A percentile compares a stretch with the other conserved stretches of the same genome.
Conservation (phyloP, 2,329 filamentous ascomycete genomes). For the Trichoderma arundinaceum region DNA sequence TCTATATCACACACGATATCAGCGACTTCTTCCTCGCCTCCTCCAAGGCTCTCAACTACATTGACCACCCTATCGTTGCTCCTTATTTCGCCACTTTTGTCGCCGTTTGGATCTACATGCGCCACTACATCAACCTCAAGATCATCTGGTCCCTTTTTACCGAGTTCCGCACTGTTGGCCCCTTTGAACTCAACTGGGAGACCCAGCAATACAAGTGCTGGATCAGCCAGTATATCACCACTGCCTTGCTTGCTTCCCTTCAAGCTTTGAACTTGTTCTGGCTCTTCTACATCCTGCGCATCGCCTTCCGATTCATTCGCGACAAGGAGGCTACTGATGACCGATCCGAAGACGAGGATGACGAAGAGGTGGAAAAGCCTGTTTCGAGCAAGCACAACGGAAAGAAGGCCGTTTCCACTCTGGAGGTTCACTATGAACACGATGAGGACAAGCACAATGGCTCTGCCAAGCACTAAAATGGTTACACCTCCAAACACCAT, state of each 20-base stretch:
- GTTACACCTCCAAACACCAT: background rate
- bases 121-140: conserved; percentile 81
- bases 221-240: conserved; percentile 71
- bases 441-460: conserved; percentile 32
- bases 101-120: conserved; percentile 83
- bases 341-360: conserved; percentile 69
- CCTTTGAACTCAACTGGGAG: conserved; percentile 78
- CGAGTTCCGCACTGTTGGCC: conserved; percentile 75
- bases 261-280: conserved; percentile 82
- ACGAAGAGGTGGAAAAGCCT: conserved; percentile 48
- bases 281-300: conserved; percentile 77
- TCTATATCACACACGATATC: conserved; percentile 94
- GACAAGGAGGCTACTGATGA: conserved; percentile 70
- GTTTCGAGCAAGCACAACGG: background rate
- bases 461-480: conserved; percentile 17
- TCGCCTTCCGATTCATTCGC: conserved; percentile 72
- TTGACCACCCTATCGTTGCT: conserved; percentile 77
- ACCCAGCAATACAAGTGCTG: conserved; percentile 78
- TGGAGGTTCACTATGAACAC: conserved; percentile 37
- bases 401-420: conserved; percentile 28
- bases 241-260: conserved; percentile 66
- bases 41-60: conserved; percentile 89
- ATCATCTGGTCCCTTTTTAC: conserved; percentile 78
- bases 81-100: conserved; percentile 88
- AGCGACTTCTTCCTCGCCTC: conserved; percentile 95